Evolutionary conservation across 139 green algal species (phyloP).

Genomic region (Tetratostichococcus sp.): DNA sequence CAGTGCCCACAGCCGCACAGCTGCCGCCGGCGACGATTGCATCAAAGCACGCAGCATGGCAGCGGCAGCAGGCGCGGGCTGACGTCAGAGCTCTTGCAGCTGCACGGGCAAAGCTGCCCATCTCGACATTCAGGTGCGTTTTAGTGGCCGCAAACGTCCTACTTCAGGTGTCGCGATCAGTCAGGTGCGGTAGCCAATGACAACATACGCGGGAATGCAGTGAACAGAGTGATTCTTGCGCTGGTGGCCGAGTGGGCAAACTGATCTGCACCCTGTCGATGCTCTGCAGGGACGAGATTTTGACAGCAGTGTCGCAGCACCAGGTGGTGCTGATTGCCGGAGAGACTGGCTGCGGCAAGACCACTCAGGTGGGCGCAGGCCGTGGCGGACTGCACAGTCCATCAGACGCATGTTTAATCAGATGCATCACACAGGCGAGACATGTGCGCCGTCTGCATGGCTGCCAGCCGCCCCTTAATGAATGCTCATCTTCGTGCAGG

Average conservation of each 20-base stretch:
- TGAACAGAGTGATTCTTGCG: too few relatives aligned
- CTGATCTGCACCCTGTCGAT: too few relatives aligned
- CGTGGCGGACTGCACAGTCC: too few relatives aligned
- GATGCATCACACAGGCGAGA: too few relatives aligned
- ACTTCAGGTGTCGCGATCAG: too few relatives aligned
- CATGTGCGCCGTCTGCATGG: too few relatives aligned
- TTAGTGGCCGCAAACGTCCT: too few relatives aligned
- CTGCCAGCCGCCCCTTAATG: too few relatives aligned
- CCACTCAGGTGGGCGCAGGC: slow-evolving; percentile 61
- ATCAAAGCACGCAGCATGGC: slow-evolving; percentile 2
- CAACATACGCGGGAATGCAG: too few relatives aligned
- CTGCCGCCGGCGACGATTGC: neutral
- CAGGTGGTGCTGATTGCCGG: slow-evolving; percentile 77
- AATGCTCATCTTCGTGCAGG: slow-evolving; percentile 26
- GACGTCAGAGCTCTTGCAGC: slow-evolving; percentile 20
- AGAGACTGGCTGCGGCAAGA: slow-evolving; percentile 84
- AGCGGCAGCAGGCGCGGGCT: slow-evolving; percentile 1
- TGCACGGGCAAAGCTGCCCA: slow-evolving; percentile 32
- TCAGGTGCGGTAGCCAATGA: too few relatives aligned
- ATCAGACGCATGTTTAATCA: too few relatives aligned
- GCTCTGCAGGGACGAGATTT: slow-evolving; percentile 29
- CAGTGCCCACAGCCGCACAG: neutral
- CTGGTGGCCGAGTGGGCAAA: too few relatives aligned
- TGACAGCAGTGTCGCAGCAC: slow-evolving; percentile 22
- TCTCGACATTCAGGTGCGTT: slow-evolving; percentile 26